Base-by-base conservation (phyloP, 805 yeast genomes). In the Ogataea methanolica region DNA sequence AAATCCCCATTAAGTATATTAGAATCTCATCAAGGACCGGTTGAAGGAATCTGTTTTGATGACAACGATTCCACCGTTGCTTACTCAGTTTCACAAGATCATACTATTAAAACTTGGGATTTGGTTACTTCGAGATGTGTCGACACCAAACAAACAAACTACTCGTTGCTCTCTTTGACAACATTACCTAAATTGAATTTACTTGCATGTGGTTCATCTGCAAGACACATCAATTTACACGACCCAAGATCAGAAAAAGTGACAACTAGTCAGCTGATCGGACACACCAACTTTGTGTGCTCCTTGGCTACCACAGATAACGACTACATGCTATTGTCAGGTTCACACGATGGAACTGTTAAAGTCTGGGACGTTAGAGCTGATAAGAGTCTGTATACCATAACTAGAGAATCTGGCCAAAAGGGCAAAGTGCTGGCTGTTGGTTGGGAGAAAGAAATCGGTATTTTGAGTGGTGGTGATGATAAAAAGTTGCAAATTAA, bases 331-430 rank as follows among this genome's bases (percentile, higher is more conserved):
- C 76, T 94, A 58, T 80, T 88, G 19, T 88, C 96, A 5, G 96
- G 85, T 12, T 88, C 97, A n/a, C 97, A 91, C 64, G 99, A 94
- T 67, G 97, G 98, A 23, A 88, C 96, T 0, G 92, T 85, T 39
- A 83, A 90, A 60, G 85, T 94, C 19, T 94, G 99, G 99, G 99
- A 92, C 66, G 78, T 92, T 9, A 82, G 99, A 61, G 85, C 97
- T 5, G 85, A 83, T 53, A 79, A 82, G 58, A 76, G 94, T 12
- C 72, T 94, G 71, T 89, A 86, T 66, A 87, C 95, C 6, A 80
- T 94, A 42, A 78, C 85, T 15, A 80, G 98, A 66, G 85, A 88
- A 60, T 73, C 78, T 16, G 72, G 70, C 53, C 69, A 74, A 35
- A 71, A 76, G 45, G 72, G 76, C 42, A 89, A 91, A 62, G 91